These are phyloP conservation scores for Aspergillus sp. DNA, from an alignment of 2,329 filamentous ascomycete species.

Conservation along the genomic window DNA sequence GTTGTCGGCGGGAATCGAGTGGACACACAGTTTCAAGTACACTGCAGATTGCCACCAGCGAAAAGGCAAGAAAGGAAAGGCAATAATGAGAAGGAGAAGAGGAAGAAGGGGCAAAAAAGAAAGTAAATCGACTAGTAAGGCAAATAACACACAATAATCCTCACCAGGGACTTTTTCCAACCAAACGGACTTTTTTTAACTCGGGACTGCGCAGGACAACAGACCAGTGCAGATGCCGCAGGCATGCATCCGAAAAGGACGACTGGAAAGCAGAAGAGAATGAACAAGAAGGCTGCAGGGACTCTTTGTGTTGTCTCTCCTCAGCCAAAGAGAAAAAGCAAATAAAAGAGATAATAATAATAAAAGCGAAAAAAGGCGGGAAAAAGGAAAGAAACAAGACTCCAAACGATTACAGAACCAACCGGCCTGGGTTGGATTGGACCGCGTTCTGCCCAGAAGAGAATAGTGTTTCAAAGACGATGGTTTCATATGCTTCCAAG, in stretches of 20 bases:
- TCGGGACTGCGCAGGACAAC: slow-evolving; percentile 15
- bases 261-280: slow-evolving; percentile 13
- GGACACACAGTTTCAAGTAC: slow-evolving; percentile 15
- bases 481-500: slow-evolving; percentile 20
- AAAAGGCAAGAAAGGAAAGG: slow-evolving; percentile 5
- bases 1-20: slow-evolving; percentile 14
- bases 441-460: slow-evolving; percentile 14
- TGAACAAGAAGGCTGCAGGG: slow-evolving; percentile 28
- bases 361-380: slow-evolving; percentile 8
- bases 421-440: slow-evolving; percentile 14
- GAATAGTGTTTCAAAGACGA: slow-evolving; percentile 18
- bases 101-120: slow-evolving; percentile 11
- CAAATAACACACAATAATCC: slow-evolving; percentile 6
- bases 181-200: slow-evolving; percentile 20
- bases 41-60: slow-evolving; percentile 16
- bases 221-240: slow-evolving; percentile 11
- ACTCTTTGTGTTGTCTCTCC: slow-evolving; percentile 13
- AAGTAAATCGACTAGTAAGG: too few relatives aligned
- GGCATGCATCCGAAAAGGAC: slow-evolving; percentile 12
- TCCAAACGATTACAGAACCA: slow-evolving; percentile 12
- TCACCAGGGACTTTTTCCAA: slow-evolving; percentile 11
- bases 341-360: slow-evolving; percentile 13
- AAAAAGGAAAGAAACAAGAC: slow-evolving; percentile 9
- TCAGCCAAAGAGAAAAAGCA: slow-evolving; percentile 8
- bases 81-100: slow-evolving; percentile 9